phyloP scores from a whole-genome alignment of 1,284 basidiomycete species.

The Schizophyllum amplum region DNA sequence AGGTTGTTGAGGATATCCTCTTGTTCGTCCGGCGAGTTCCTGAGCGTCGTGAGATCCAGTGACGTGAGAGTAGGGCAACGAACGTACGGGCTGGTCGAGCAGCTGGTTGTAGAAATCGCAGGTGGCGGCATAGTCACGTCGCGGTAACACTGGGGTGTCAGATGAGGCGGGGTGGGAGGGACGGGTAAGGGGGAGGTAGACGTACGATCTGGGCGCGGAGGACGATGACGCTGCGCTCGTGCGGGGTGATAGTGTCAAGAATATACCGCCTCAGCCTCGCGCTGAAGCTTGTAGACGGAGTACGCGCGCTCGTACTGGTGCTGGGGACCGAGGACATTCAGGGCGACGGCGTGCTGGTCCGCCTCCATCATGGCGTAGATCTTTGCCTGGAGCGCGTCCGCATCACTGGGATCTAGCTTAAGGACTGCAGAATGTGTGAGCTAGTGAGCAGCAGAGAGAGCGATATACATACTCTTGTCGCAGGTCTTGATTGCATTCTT shows the following conservation, averaged over 20 bases:
- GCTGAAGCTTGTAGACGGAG: slow-evolving; percentile 72
- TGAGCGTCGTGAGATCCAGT: neutral
- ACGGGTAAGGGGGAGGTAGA: slow-evolving; percentile 11
- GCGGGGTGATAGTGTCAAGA: slow-evolving; percentile 42
- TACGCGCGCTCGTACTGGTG: slow-evolving; percentile 71
- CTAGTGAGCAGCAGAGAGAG: no score
- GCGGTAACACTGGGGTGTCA: slow-evolving; percentile 55
- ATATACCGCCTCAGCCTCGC: slow-evolving; percentile 57
- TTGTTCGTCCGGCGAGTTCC: slow-evolving; percentile 79
- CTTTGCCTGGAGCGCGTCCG: slow-evolving; percentile 71
- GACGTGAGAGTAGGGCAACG: neutral
- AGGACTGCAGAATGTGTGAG: no score
- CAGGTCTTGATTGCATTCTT: slow-evolving; percentile 80
- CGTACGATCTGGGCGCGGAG: slow-evolving; percentile 80
- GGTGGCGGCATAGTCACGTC: slow-evolving; percentile 65
- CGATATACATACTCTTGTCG: slow-evolving; percentile 69
- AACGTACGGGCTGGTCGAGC: slow-evolving; percentile 64
- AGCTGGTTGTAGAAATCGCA: slow-evolving; percentile 73
- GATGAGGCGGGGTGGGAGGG: slow-evolving; percentile 3
- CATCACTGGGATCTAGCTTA: slow-evolving; percentile 55
- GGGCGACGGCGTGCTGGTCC: slow-evolving; percentile 62
- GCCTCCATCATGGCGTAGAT: slow-evolving; percentile 79
- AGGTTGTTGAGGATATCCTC: slow-evolving; percentile 81
- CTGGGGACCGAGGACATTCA: slow-evolving; percentile 39
- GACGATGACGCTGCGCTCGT: slow-evolving; percentile 53